Conservation (phyloP, 2,329 filamentous ascomycete genomes). For the Monilinia fructicola region DNA sequence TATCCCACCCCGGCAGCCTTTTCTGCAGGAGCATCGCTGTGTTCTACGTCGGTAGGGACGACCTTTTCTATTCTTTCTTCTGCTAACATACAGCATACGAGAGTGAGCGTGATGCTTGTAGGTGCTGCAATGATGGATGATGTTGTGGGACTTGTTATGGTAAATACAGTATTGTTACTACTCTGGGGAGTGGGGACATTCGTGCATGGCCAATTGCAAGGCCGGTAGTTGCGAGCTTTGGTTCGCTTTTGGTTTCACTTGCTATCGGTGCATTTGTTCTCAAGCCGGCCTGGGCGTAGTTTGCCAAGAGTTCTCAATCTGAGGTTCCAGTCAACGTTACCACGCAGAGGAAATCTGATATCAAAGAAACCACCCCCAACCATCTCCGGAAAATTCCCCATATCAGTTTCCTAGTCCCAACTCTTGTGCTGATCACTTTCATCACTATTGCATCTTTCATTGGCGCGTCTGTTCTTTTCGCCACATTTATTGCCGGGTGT, state of each 20-base stretch:
- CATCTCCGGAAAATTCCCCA: conserved; percentile 23
- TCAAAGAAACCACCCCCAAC: not conserved
- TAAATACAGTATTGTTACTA: conserved; percentile 72
- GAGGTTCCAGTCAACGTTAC: not conserved
- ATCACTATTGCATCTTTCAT: conserved; percentile 43
- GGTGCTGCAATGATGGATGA: conserved; percentile 82
- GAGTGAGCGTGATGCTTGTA: conserved; percentile 62
- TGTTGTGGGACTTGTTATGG: conserved; percentile 74
- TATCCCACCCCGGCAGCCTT: conserved; percentile 50
- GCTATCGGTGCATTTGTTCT: conserved; percentile 25
- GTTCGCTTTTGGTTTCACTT: conserved; percentile 30
- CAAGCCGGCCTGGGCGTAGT: conserved; percentile 27
- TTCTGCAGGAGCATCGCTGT: conserved; percentile 69
- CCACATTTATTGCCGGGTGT: conserved; percentile 52
- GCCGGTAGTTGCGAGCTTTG: conserved; percentile 33
- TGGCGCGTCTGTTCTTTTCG: conserved; percentile 52
- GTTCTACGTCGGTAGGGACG: conserved; percentile 72
- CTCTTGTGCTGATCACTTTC: conserved; percentile 27
- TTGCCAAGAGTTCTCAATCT: not conserved
- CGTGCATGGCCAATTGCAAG: conserved; percentile 29
- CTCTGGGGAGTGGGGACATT: conserved; percentile 48
- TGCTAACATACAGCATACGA: conserved; percentile 53
- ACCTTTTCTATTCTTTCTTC: conserved; percentile 65
- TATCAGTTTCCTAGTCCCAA: conserved; percentile 31
- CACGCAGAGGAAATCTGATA: not conserved